Conservation (phyloP, 2,329 filamentous ascomycete species). For the Sclerotinia trifoliorum region DNA sequence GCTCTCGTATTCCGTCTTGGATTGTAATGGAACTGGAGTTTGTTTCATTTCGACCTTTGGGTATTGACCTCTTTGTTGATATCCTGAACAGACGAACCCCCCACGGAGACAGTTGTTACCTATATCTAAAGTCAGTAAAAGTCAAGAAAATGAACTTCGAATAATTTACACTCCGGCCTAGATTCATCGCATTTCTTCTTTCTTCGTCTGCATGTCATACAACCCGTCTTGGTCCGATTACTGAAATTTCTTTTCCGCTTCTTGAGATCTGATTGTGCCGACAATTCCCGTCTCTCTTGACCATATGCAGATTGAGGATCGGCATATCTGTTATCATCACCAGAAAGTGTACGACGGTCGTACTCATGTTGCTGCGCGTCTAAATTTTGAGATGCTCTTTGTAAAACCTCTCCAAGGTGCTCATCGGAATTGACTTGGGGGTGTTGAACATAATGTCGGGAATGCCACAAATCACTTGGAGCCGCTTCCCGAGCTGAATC, state of each 20-base stretch:
- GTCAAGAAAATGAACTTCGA: conserved; percentile 9
- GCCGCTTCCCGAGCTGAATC: conserved; percentile 32
- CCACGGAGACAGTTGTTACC: conserved; percentile 88
- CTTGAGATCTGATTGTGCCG: conserved; percentile 60
- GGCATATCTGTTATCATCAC: conserved; percentile 41
- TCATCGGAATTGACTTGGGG: conserved; percentile 50
- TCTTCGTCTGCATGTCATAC: conserved; percentile 82
- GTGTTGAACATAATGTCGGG: conserved; percentile 43
- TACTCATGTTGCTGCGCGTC: conserved; percentile 42
- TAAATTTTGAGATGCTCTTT: conserved; percentile 47
- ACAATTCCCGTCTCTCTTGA: conserved; percentile 37
- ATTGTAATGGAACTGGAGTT: conserved; percentile 72
- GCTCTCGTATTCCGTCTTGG: conserved; percentile 64
- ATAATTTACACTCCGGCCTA: conserved; percentile 80
- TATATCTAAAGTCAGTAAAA: conserved; percentile 40
- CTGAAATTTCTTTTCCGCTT: conserved; percentile 81
- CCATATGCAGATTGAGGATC: conserved; percentile 41
- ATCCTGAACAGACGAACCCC: conserved; percentile 88
- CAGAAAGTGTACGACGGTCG: conserved; percentile 41
- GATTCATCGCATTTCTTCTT: conserved; percentile 99
- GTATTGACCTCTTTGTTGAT: conserved; percentile 76
- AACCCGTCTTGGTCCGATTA: conserved; percentile 94
- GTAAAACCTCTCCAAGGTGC: conserved; percentile 51
- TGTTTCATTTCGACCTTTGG: conserved; percentile 72
- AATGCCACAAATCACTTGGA: conserved; percentile 35